Percentiles rank a stretch among this genome's conserved stretches.
phyloP scores from a whole-genome alignment of 2,329 filamentous ascomycete genomes.

The Neonectria neomacrospora region DNA sequence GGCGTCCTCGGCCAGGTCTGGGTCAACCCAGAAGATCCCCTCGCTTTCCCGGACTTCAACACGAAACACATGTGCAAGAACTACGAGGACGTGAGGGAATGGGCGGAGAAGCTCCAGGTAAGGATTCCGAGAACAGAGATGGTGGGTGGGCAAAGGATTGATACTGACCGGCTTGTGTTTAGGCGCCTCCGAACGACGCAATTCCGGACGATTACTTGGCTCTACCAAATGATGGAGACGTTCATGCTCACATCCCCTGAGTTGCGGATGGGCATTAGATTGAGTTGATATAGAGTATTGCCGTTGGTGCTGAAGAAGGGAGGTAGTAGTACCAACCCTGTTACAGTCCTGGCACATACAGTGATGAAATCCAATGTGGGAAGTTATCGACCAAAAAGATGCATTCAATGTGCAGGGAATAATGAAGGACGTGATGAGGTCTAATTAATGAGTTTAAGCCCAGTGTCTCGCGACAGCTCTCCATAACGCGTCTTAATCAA shows the following conservation, averaged over 20 bases:
- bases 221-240: constrained; percentile 16
- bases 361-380: too few relatives aligned
- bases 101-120: constrained; percentile 65
- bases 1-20: constrained; percentile 71
- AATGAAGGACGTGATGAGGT: too few relatives aligned
- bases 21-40: constrained; percentile 58
- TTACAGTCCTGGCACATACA: too few relatives aligned
- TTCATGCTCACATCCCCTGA: constrained; percentile 35
- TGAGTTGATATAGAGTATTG: too few relatives aligned
- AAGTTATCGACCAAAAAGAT: too few relatives aligned
- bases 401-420: too few relatives aligned
- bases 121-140: background rate
- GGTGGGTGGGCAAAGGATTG: background rate
- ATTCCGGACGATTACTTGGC: constrained; percentile 34
- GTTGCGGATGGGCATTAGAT: too few relatives aligned
- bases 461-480: too few relatives aligned
- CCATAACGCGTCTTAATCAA: too few relatives aligned
- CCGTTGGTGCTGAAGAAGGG: too few relatives aligned
- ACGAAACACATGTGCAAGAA: constrained; percentile 69
- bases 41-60: constrained; percentile 70
- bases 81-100: constrained; percentile 63
- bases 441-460: too few relatives aligned
- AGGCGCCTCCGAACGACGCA: constrained; percentile 35
- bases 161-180: constrained; percentile 8
- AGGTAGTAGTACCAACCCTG: too few relatives aligned